Evolutionary conservation across 2,329 filamentous ascomycete genomes (phyloP), one percentile per base, ranked within the genome.

Genomic region (Clonostachys rhizophaga): DNA sequence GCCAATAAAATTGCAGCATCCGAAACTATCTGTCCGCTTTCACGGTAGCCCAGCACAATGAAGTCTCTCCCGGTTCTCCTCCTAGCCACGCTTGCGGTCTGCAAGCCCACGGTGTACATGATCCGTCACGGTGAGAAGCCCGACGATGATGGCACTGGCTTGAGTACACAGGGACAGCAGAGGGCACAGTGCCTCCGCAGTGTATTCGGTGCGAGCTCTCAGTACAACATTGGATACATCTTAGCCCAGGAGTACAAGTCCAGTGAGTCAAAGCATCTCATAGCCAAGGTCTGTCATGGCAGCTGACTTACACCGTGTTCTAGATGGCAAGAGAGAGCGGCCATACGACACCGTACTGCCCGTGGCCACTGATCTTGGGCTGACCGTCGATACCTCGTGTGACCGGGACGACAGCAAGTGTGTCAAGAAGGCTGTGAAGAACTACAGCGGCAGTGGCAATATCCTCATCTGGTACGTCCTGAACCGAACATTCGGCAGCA

Each of bases 81-180:
- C 18, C 44, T 58, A 17, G 48, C 50, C 8, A 52, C 52, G 9
- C 20, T 58, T 20, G 57, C 53, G 3, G 50, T 52, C 9, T 54
- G 55, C 35, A 52, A 56, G 10, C 71, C 78, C 3, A 83, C 74
- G 1, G 75, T 84, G 33, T 85, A 82, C 57, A 63, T 84, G 9
- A 84, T 85, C 58, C 76, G 81, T 16, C 81, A 85, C 52, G 81
- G 81, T 49, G 81, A 85, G 60, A 85, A 85, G 61, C 80, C 81
- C 2, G 69, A 70, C 5, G 63, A 74, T 45, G 17, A 13, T 39
- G 68, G 67, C 13, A 66, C 36, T 35, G 79, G 79, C 3, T 65
- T 84, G 42, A 79, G 61, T 47, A 53, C 68, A 0, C 55, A 72
- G 49, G 81, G 81, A 14, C 52, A 71, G 46, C 49, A 79, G 59